A percentile compares a stretch with the other conserved stretches of the same genome.
Evolutionary conservation across 768 basidiomycete genomes (phyloP).

Genomic region (Polyporus arcularius): DNA sequence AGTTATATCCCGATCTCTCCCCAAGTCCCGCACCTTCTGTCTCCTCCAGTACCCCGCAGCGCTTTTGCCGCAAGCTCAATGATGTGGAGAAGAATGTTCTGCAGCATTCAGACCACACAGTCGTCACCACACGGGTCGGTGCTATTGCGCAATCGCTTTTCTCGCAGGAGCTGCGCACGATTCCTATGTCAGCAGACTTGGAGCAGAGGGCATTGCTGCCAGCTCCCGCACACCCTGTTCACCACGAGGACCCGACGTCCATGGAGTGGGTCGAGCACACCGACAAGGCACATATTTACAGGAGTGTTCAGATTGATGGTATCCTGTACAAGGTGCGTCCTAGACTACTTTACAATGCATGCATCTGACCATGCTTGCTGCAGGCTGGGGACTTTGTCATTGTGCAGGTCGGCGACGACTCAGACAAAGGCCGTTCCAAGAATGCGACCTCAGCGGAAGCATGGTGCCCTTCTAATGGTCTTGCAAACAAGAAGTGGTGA

Average conservation of each 20-base stretch:
- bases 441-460: constrained; percentile 42
- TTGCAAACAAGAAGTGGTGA: constrained; percentile 64
- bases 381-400: constrained; percentile 67
- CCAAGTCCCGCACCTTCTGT: background rate
- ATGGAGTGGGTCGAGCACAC: constrained; percentile 37
- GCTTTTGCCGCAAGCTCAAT: background rate
- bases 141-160: constrained; percentile 14
- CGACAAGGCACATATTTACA: constrained; percentile 37
- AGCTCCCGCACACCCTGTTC: background rate
- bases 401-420: constrained; percentile 59
- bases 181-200: background rate
- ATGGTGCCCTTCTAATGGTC: constrained; percentile 48
- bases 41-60: background rate
- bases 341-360: background rate
- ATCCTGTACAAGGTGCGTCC: constrained; percentile 52
- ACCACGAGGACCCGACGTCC: constrained; percentile 28
- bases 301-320: constrained; percentile 56
- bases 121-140: constrained; percentile 21
- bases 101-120: constrained; percentile 38
- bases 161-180: constrained; percentile 1
- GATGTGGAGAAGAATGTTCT: constrained; percentile 35
- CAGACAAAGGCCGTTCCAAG: constrained; percentile 40
- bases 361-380: background rate
- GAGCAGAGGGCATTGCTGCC: background rate
- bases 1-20: background rate